A percentile compares a stretch with the other conserved stretches of the same genome.
Conservation (phyloP, 352 stramenopile genomes). For the Pythium grandisporangium region DNA sequence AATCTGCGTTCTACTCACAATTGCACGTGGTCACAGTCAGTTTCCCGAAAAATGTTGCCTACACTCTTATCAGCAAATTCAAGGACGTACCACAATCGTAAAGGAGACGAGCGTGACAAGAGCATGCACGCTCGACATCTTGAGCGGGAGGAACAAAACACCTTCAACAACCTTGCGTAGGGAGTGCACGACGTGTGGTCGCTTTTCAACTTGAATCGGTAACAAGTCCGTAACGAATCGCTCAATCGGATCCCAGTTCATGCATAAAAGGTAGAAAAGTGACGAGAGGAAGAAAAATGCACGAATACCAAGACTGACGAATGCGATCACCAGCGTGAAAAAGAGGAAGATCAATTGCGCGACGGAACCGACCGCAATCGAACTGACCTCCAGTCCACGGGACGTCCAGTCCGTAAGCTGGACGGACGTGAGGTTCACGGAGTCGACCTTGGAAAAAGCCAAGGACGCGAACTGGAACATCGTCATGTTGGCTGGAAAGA, state of each 20-base stretch:
- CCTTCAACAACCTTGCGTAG: slow-evolving; percentile 77
- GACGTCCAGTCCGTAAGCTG: slow-evolving; percentile 83
- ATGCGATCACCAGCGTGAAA: slow-evolving; percentile 72
- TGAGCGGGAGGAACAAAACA: slow-evolving; percentile 83
- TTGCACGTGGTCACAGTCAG: too few species aligned
- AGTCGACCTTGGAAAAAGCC: slow-evolving; percentile 79
- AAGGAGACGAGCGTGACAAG: slow-evolving; percentile 86
- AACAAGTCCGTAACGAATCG: slow-evolving; percentile 71
- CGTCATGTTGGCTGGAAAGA: slow-evolving; percentile 81
- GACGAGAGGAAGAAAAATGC: slow-evolving; percentile 86
- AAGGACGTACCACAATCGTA: slow-evolving; percentile 58
- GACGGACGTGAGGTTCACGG: slow-evolving; percentile 76
- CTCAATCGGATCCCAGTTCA: slow-evolving; percentile 83
- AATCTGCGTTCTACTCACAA: slow-evolving; percentile 72
- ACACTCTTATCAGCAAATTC: too few species aligned
- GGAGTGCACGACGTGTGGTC: slow-evolving; percentile 57
- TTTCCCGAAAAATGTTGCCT: too few species aligned
- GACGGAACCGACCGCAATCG: slow-evolving; percentile 72
- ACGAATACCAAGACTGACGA: slow-evolving; percentile 78
- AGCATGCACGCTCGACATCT: slow-evolving; percentile 83
- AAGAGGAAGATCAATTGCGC: slow-evolving; percentile 72
- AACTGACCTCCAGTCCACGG: slow-evolving; percentile 76
- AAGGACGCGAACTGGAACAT: slow-evolving; percentile 60
- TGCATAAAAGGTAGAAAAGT: slow-evolving; percentile 81
- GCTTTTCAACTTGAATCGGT: slow-evolving; percentile 66